Evolutionary conservation across 2,329 filamentous ascomycete genomes (phyloP).

Genomic region (Ophiostoma novo-ulmi): DNA sequence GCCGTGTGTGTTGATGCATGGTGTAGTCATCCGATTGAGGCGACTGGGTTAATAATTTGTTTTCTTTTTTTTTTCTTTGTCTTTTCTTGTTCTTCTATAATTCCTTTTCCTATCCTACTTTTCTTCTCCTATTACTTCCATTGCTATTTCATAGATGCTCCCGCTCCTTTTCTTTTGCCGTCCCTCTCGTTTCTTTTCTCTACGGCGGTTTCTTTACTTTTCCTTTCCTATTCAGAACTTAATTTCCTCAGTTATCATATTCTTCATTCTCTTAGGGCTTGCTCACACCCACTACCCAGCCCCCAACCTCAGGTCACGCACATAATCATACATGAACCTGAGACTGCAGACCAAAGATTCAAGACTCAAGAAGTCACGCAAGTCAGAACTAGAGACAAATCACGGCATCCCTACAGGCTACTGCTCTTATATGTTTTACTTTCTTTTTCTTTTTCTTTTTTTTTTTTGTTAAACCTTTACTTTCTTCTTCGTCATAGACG

Average conservation of each 20-base stretch:
- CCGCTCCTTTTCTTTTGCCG: neutral
- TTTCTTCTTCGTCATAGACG: neutral
- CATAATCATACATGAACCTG: neutral
- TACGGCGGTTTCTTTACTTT: neutral
- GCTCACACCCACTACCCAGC: neutral
- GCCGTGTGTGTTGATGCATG: neutral
- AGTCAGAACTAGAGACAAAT: neutral
- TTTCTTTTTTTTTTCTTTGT: neutral
- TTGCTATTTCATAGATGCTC: neutral
- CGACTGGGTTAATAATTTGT: neutral
- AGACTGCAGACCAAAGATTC: neutral
- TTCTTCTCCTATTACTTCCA: neutral
- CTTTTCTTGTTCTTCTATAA: neutral
- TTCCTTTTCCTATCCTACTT: neutral
- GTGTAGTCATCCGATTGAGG: neutral
- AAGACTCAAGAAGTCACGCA: neutral
- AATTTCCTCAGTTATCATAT: neutral
- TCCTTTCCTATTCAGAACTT: neutral
- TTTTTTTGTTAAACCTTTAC: neutral
- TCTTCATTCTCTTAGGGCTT: neutral
- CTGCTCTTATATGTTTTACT: neutral
- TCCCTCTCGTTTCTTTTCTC: neutral
- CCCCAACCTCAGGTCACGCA: constrained; percentile 4
- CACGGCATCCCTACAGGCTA: neutral
- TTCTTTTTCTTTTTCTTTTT: neutral